A percentile compares a stretch with the other conserved stretches of the same genome.
Conservation (phyloP, 257 asterid species). For the Forsythia suspensa region DNA sequence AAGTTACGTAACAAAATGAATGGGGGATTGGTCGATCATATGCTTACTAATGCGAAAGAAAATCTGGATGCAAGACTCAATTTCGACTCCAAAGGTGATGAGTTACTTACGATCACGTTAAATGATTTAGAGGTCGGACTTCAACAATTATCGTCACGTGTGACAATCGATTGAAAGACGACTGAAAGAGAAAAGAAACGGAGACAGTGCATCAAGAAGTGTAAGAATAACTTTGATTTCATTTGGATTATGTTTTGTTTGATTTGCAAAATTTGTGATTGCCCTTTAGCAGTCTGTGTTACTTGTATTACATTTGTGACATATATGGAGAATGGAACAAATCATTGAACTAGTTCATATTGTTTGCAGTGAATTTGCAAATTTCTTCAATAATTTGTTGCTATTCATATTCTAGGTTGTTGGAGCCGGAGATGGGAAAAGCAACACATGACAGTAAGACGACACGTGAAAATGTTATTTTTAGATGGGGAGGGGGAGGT, state of each 20-base stretch:
- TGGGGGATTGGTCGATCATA: constrained; percentile 79
- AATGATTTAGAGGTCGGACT: constrained; percentile 75
- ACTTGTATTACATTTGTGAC: neutral
- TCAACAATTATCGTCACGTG: constrained; percentile 29
- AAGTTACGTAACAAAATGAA: constrained; percentile 74
- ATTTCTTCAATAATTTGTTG: neutral
- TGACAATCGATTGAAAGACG: constrained; percentile 20
- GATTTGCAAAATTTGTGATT: neutral
- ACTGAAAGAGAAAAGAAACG: neutral
- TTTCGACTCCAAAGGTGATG: constrained; percentile 65
- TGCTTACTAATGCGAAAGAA: constrained; percentile 72
- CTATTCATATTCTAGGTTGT: neutral
- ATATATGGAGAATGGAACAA: neutral
- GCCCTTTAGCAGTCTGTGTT: neutral
- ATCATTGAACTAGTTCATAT: too few relatives aligned
- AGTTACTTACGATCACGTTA: constrained; percentile 51
- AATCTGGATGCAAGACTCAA: constrained; percentile 65
- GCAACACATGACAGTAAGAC: too few relatives aligned
- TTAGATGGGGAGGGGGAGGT: too few relatives aligned
- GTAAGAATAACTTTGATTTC: neutral
- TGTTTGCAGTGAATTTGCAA: neutral
- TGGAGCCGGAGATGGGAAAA: too few relatives aligned
- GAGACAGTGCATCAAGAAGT: neutral
- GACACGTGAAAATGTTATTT: too few relatives aligned
- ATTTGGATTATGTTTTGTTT: neutral